Evolutionary conservation across 2,329 filamentous ascomycete species (phyloP).

Genomic region (Lasiodiplodia citricola): DNA sequence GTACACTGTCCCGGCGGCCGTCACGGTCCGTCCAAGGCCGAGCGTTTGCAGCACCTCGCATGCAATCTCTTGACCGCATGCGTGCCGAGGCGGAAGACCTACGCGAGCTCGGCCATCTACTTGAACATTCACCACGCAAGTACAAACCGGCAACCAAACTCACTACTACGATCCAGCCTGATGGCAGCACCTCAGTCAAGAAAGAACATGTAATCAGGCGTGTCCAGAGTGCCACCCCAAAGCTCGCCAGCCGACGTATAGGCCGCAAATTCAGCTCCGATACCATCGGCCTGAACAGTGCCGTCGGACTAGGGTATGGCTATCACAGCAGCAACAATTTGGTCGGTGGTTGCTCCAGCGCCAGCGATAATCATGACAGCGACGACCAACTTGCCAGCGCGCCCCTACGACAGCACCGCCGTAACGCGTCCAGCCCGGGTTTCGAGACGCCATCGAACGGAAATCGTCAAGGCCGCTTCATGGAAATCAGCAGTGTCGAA

Average conservation of each 20-base stretch:
- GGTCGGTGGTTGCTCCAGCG: slow-evolving; percentile 36
- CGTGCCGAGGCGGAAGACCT: slow-evolving; percentile 48
- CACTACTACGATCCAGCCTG: slow-evolving; percentile 26
- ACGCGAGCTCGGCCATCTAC: slow-evolving; percentile 43
- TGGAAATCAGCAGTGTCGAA: slow-evolving; percentile 10
- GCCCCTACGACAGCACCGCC: neutral
- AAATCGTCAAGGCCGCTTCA: neutral
- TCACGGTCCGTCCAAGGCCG: slow-evolving; percentile 54
- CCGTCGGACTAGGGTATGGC: slow-evolving; percentile 19
- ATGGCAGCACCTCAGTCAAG: slow-evolving; percentile 11
- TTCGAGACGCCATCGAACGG: slow-evolving; percentile 39
- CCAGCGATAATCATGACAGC: slow-evolving; percentile 35
- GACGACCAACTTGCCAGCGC: neutral
- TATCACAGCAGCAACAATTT: slow-evolving; percentile 13
- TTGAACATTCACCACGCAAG: slow-evolving; percentile 54
- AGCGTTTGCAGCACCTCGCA: slow-evolving; percentile 58
- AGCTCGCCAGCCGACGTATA: neutral
- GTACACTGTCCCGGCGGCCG: slow-evolving; percentile 38
- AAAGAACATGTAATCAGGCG: slow-evolving; percentile 23
- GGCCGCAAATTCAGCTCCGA: slow-evolving; percentile 11
- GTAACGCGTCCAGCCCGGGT: neutral
- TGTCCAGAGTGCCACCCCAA: slow-evolving; percentile 15
- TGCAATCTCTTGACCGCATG: slow-evolving; percentile 56
- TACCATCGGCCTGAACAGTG: slow-evolving; percentile 19
- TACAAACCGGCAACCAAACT: slow-evolving; percentile 32